Evolutionary conservation across 305 asterid genomes (phyloP), one percentile per base, ranked within the genome.

Genomic region (Fraxinus sp.): DNA sequence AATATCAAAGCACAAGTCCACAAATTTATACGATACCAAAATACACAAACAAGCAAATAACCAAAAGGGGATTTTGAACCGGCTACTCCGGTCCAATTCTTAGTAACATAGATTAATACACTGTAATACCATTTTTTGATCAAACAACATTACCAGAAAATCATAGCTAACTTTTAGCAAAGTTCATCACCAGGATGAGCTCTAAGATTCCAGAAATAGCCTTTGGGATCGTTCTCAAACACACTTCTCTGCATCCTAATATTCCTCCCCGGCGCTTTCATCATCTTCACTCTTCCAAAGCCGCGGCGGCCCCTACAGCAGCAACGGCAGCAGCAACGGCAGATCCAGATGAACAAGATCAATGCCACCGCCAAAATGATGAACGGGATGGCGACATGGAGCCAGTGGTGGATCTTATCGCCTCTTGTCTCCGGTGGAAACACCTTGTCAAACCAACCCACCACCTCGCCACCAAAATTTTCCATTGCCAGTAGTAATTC

Each of bases 251-350:
- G 66, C 77, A 91, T 91, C 86, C 72, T 71, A 46, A 39, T 24
- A 75, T 84, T 83, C 77, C 90, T 80, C n/a, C 92, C 93, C 0
- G 93, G 92, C 7, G 93, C 93, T 79, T 77, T 90, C 95, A 91
- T 91, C 89, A 70, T 87, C 89, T 71, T 89, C 55, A 0, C 85
- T n/a, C 55, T 8, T 3, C 84, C 32, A 6, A 83, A 52, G 3
- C 83, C 66, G 2, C 24, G 3, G 62, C 3, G 24, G 24, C 87
- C 16, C 37, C 73, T 81, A 79, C 89, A 86, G 78, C 89, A 86
- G 77, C 85, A 30, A 0, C 64, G 64, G 9, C 66, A 55, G 22
- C 57, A 59, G 70, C 30, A 59, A 6, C 86, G 84, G 88, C 84
- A 80, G 68, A 71, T 18, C 14, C 30, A 79, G 5, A 82, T 1